A percentile compares a stretch with the other conserved stretches of the same genome.
Conservation (phyloP, 1,139 yeast species). For the Wickerhamomyces sp. region DNA sequence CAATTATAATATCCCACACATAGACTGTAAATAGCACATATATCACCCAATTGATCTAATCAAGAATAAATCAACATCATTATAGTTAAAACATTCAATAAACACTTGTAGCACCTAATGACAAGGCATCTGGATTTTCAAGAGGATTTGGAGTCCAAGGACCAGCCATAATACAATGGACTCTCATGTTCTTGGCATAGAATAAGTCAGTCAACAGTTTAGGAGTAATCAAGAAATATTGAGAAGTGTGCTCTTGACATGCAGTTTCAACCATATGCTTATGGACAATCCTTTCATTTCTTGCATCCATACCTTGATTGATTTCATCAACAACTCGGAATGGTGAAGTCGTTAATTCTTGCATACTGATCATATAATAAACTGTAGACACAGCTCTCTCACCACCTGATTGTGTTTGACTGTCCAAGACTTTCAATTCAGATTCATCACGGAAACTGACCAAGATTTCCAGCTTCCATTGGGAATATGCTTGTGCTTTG, state of each 20-base stretch:
- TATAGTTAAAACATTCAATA: slow-evolving; percentile 11
- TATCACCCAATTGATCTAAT: too few relatives aligned
- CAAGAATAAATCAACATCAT: too few relatives aligned
- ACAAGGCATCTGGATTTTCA: slow-evolving; percentile 24
- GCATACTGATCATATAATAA: slow-evolving; percentile 83
- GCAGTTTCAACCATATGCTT: slow-evolving; percentile 87
- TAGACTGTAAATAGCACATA: slow-evolving; percentile 1
- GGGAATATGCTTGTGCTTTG: slow-evolving; percentile 47
- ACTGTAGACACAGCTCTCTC: slow-evolving; percentile 96
- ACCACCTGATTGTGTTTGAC: slow-evolving; percentile 95
- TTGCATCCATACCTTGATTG: slow-evolving; percentile 98
- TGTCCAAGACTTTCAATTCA: slow-evolving; percentile 63
- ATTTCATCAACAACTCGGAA: slow-evolving; percentile 96
- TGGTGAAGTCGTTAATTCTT: slow-evolving; percentile 87
- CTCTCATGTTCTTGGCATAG: slow-evolving; percentile 77
- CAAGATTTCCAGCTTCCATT: slow-evolving; percentile 81
- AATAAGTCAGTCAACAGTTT: slow-evolving; percentile 74
- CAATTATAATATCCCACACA: not conserved
- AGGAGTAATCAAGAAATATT: slow-evolving; percentile 91
- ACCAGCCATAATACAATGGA: slow-evolving; percentile 84
- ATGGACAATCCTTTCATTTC: slow-evolving; percentile 85
- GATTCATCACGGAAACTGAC: slow-evolving; percentile 83
- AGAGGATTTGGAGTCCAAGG: slow-evolving; percentile 36
- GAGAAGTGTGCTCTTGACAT: slow-evolving; percentile 55
- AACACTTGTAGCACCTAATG: slow-evolving; percentile 31